Evolutionary conservation across 306 rosid genomes (phyloP).

Genomic region (Sicyos baderoa): DNA sequence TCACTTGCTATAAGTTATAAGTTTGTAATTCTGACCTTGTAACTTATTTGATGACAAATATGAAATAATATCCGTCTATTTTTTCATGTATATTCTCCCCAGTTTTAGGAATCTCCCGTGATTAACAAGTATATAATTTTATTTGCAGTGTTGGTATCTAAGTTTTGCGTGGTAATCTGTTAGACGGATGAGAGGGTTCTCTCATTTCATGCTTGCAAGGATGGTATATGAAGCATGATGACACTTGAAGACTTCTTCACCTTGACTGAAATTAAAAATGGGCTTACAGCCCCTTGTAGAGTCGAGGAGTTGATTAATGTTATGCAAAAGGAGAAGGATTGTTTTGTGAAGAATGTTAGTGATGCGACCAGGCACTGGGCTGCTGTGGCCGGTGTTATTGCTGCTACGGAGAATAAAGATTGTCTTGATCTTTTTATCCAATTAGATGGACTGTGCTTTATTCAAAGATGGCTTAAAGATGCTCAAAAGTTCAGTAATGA

Average conservation of each 20-base stretch:
- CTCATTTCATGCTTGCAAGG: slow-evolving; percentile 34
- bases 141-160: slow-evolving; percentile 33
- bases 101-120: slow-evolving; percentile 12
- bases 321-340: slow-evolving; percentile 73
- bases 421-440: slow-evolving; percentile 90
- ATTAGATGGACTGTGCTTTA: slow-evolving; percentile 68
- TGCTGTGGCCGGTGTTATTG: slow-evolving; percentile 88
- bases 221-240: slow-evolving; percentile 70
- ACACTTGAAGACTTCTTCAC: slow-evolving; percentile 97
- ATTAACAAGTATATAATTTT: slow-evolving; percentile 16
- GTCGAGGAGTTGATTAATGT: slow-evolving; percentile 75
- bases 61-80: neutral
- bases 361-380: slow-evolving; percentile 93
- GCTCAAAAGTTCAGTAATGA: slow-evolving; percentile 49
- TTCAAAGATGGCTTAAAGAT: slow-evolving; percentile 77
- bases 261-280: slow-evolving; percentile 95
- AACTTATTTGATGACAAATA: neutral
- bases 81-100: neutral
- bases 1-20: neutral
- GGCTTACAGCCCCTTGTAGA: slow-evolving; percentile 83
- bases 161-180: slow-evolving; percentile 24
- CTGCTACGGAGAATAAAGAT: slow-evolving; percentile 88
- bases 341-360: slow-evolving; percentile 54
- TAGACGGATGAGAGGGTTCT: slow-evolving; percentile 34
- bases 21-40: neutral